phyloP scores from a whole-genome alignment of 148 eudicot genomes.

The Rhododendron simsii region DNA sequence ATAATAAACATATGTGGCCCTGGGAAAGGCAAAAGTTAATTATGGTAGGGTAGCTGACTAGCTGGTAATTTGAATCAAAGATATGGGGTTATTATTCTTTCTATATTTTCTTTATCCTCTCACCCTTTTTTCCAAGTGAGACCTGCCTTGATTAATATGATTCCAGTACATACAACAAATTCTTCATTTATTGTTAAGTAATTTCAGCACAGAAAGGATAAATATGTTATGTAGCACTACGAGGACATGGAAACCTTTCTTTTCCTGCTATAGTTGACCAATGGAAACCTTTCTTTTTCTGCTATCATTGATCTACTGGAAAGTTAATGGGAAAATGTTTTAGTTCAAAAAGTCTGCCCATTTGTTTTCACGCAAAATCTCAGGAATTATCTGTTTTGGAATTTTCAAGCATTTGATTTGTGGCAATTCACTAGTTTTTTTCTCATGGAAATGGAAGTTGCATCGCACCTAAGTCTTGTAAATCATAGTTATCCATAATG shows the following conservation, averaged over 20 bases:
- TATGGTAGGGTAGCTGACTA: not conserved
- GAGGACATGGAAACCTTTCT: not conserved
- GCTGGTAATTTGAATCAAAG: not conserved
- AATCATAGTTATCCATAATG: not conserved
- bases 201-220: not conserved
- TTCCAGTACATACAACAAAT: not conserved
- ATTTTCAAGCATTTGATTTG: not conserved
- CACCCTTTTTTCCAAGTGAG: not conserved
- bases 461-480: not conserved
- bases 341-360: not conserved
- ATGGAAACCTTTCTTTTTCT: not conserved
- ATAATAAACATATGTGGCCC: not conserved
- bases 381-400: not conserved
- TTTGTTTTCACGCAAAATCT: not conserved
- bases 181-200: not conserved
- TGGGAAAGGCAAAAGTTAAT: not conserved
- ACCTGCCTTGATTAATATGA: not conserved
- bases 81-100: not conserved
- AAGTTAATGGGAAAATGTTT: not conserved
- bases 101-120: not conserved
- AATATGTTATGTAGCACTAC: not conserved
- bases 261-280: not conserved
- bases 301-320: not conserved
- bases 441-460: not conserved
- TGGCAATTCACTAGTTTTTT: not conserved